Evolutionary conservation across 2,329 filamentous ascomycete species (phyloP), one percentile per base, ranked within the genome.

Genomic region (Ophiostoma quercus): DNA sequence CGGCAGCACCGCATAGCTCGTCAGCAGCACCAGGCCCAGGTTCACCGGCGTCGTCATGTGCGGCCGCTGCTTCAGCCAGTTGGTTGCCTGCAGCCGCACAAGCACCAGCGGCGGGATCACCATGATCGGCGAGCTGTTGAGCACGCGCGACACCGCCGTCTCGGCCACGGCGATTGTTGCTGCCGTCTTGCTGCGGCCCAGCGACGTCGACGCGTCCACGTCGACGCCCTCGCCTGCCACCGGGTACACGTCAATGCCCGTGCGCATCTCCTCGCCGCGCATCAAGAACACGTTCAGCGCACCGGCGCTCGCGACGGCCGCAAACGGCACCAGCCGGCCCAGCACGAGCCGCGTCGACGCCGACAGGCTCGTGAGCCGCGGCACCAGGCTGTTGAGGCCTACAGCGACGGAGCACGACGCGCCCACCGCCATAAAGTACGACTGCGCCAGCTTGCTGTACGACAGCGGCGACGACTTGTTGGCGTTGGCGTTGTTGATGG

Each of bases 121-220:
- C 95, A 99, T 99, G 81, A 99, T 95, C 12, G 95, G 95, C 14
- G 92, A 96, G 72, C 92, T 91, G 80, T 98, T 99, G 76, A 98
- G 84, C 71, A 98, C 94, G 71, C 95, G 88, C 74, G 91, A 95
- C 65, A 96, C 82, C 2, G 95, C 95, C 66, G 95, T 99, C 83
- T 99, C 94, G 72, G 89, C 90, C 1, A 99, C 95, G 12, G 95
- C 95, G 25, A 98, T 80, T 37, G 89, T 91, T 12, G 95, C 95
- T 1, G 95, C 95, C 78, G 90, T 92, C 78, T 90, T 91, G 78
- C 90, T 94, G 84, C 92, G 94, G 74, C 95, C 95, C 47, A 99
- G 82, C 71, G 89, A 91, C 68, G 86, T 80, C 69, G 87, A 80
- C 67, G 91, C 83, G 70, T 90, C 88, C 29, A 84, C 85, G 74